Percentiles rank a stretch among this genome's conserved stretches.
Conservation (phyloP, 169 alveolate genomes). For the Plasmodium coatneyi region DNA sequence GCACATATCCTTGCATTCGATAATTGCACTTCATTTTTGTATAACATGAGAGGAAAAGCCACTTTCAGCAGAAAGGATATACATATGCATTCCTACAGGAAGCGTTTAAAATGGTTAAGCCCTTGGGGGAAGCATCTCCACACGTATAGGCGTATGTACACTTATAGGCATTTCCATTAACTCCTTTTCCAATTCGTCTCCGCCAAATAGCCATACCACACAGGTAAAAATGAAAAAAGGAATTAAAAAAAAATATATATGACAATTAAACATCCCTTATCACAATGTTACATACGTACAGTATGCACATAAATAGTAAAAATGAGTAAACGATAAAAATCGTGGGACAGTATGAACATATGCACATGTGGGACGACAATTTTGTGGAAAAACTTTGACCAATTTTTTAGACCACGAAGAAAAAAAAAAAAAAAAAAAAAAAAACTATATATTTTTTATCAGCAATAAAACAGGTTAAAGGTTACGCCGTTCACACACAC, state of each 20-base stretch:
- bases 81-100: background rate
- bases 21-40: background rate
- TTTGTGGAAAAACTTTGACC: background rate
- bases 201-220: background rate
- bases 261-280: background rate
- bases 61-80: background rate
- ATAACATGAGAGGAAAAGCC: background rate
- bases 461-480: background rate
- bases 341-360: background rate
- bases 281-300: background rate
- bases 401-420: background rate
- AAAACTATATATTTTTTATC: background rate
- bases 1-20: background rate
- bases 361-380: background rate
- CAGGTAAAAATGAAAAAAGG: background rate
- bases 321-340: background rate
- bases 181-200: background rate
- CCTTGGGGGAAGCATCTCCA: background rate
- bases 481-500: background rate
- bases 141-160: background rate
- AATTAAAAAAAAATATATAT: background rate
- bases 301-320: background rate
- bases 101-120: background rate
- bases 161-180: background rate
- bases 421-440: background rate